Base-by-base conservation (phyloP, 1,139 yeast genomes). In the Pichia sp. region DNA sequence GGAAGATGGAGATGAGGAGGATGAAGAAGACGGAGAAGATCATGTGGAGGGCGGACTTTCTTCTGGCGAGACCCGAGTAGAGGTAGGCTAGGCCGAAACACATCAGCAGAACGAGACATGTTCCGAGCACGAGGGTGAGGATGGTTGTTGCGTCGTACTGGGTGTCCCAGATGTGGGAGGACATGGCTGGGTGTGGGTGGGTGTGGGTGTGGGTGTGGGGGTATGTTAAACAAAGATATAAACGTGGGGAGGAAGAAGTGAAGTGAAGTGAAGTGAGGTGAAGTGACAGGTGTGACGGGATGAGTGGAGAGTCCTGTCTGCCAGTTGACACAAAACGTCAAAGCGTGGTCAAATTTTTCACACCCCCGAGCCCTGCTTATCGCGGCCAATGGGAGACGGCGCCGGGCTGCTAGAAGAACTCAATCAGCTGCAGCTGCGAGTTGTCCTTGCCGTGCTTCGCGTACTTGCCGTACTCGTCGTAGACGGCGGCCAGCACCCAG, bases 81-180 rank as follows among this genome's bases (percentile, higher is more conserved):
- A 93, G 73, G 65, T 91, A 88, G 7, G 95, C 97, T 60, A 93
- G 80, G 24, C 98, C 98, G 31, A 97, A 96, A 27, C 93, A 79
- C 98, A 93, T 93, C 59, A 91, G 75, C 72, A 94, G 79, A 42
- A 93, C 95, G 63, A 89, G 71, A 41, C 94, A 81, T 2, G 95
- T 71, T n/a, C 81, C 81, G 8, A 76, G 62, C 15, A 79, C 67
- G 57, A 78, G 70, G 40, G 77, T 60, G 39, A 77, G 66, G 31
- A 78, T 67, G 17, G 66, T 63, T 38, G 76, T 68, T 34, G 71
- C 67, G 55, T 77, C 71, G 57, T 76, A 79, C 24, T 67, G 31
- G 5, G 10, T n/a, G n/a, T n/a, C n/a, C n/a, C n/a, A n/a, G n/a
- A n/a, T n/a, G n/a, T n/a, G n/a, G n/a, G n/a, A n/a, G n/a, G n/a